Percentiles rank a stretch among this genome's conserved stretches.
Conservation (phyloP, 208 protist species). For the Herpetomonas tarakana region DNA sequence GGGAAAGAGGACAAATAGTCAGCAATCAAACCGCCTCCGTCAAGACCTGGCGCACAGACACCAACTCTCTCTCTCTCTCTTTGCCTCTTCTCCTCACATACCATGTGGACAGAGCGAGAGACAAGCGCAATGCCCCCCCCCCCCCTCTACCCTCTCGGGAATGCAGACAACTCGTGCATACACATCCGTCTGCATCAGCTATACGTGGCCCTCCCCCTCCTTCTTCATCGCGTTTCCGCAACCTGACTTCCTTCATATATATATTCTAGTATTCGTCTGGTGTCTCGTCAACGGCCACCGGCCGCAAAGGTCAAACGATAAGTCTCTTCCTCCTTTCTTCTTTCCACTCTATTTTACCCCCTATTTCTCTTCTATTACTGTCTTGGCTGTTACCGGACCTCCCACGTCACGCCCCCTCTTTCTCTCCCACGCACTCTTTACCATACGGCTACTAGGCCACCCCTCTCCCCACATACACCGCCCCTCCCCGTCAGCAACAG, state of each 20-base stretch:
- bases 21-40: too few species aligned
- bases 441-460: neutral
- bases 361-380: neutral
- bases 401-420: neutral
- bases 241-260: conserved; percentile 9
- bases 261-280: conserved; percentile 1
- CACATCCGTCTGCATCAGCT: too few species aligned
- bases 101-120: neutral
- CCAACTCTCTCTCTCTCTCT: too few species aligned
- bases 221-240: neutral
- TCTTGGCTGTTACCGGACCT: neutral
- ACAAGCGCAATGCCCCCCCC: too few species aligned
- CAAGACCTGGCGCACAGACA: too few species aligned
- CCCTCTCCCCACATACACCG: neutral
- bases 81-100: neutral
- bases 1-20: too few species aligned
- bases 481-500: neutral
- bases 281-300: neutral
- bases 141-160: too few species aligned
- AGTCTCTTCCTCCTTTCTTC: conserved; percentile 12
- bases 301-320: conserved; percentile 5
- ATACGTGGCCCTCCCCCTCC: neutral
- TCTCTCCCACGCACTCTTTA: neutral
- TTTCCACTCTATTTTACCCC: conserved; percentile 10
- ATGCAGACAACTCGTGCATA: too few species aligned